A percentile compares a stretch with the other conserved stretches of the same genome.
Evolutionary conservation across 192 early-diverging fungal genomes (phyloP).

Genomic region (Diversispora epigaea): DNA sequence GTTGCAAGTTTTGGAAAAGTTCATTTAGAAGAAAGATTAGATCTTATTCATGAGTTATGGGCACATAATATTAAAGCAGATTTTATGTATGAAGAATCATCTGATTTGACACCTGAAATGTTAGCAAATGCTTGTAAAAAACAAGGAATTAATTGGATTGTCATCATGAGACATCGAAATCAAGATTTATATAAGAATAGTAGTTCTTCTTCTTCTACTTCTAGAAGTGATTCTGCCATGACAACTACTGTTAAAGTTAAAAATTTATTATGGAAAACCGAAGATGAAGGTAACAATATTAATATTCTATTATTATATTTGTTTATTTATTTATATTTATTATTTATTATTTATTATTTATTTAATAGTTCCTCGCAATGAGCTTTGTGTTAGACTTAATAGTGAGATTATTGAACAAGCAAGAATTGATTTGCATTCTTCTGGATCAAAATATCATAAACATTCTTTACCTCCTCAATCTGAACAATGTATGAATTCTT

Average conservation of each 20-base stretch:
- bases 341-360: neutral
- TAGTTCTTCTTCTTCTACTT: neutral
- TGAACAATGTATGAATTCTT: conserved; percentile 26
- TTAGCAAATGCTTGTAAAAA: conserved; percentile 61
- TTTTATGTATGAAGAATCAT: conserved; percentile 73
- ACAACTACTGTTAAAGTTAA: conserved; percentile 65
- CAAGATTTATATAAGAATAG: conserved; percentile 37
- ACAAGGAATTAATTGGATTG: conserved; percentile 77
- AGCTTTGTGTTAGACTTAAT: conserved; percentile 57
- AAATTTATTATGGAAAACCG: conserved; percentile 68
- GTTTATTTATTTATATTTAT: neutral
- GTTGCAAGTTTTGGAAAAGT: conserved; percentile 82
- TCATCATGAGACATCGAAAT: conserved; percentile 64
- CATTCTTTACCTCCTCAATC: conserved; percentile 38
- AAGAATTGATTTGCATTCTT: conserved; percentile 54
- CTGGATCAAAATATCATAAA: conserved; percentile 41
- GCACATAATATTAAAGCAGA: conserved; percentile 74
- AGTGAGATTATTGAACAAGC: conserved; percentile 68
- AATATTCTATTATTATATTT: neutral
- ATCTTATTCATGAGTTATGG: conserved; percentile 80
- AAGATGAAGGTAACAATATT: conserved; percentile 51
- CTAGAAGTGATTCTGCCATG: conserved; percentile 33
- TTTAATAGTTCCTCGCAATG: conserved; percentile 48
- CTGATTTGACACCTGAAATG: conserved; percentile 66
- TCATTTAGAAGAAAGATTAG: conserved; percentile 71